Conservation (phyloP, 768 basidiomycete species). For the Tylopilus plumbeoviolaceoides region DNA sequence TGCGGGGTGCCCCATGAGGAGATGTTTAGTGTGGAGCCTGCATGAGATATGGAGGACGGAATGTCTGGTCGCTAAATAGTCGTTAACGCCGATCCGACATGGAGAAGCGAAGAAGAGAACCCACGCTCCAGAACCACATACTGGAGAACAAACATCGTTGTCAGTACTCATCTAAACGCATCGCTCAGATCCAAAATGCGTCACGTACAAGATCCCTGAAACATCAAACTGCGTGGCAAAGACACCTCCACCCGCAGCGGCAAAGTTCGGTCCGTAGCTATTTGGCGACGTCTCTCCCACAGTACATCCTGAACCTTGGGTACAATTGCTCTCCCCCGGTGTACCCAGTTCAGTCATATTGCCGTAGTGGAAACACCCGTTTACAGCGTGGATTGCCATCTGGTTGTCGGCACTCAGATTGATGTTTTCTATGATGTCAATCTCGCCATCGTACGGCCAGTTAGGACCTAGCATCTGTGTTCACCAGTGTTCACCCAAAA, state of each 20-base stretch:
- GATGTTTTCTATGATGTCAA: slow-evolving; percentile 61
- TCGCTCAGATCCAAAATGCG: background rate
- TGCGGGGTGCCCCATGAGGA: slow-evolving; percentile 45
- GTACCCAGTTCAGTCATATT: slow-evolving; percentile 32
- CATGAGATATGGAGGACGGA: slow-evolving; percentile 33
- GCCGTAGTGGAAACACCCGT: slow-evolving; percentile 34
- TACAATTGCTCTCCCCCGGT: slow-evolving; percentile 23
- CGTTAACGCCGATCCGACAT: slow-evolving; percentile 11
- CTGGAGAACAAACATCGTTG: slow-evolving; percentile 15
- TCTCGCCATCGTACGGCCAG: slow-evolving; percentile 49
- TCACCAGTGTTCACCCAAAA: background rate
- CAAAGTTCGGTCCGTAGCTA: slow-evolving; percentile 23
- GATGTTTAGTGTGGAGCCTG: slow-evolving; percentile 33
- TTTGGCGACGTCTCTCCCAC: slow-evolving; percentile 29
- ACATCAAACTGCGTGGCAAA: slow-evolving; percentile 69
- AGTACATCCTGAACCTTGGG: slow-evolving; percentile 27
- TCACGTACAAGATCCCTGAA: slow-evolving; percentile 44
- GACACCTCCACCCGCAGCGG: slow-evolving; percentile 49
- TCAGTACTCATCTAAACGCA: background rate
- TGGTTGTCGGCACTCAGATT: slow-evolving; percentile 51
- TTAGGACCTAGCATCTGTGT: slow-evolving; percentile 14
- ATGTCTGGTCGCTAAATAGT: slow-evolving; percentile 33
- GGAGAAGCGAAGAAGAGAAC: slow-evolving; percentile 13
- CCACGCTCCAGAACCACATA: slow-evolving; percentile 49
- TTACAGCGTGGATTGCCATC: slow-evolving; percentile 50